Conservation (phyloP, 1,139 yeast species). For the Hansenula sp. region DNA sequence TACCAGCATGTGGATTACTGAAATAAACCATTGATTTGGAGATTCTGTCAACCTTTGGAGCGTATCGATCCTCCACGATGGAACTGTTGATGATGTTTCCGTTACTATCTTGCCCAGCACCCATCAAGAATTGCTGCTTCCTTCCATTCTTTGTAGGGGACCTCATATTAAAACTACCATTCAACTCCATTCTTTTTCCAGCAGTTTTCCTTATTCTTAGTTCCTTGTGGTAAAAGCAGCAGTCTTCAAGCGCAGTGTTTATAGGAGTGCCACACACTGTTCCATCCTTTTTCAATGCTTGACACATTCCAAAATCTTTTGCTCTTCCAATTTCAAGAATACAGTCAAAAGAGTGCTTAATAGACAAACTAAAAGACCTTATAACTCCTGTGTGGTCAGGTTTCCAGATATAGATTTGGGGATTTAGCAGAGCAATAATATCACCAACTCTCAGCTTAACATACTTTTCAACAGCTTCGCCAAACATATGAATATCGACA, state of each 20-base stretch:
- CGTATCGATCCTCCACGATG: conserved; percentile 26
- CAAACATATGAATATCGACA: conserved; percentile 62
- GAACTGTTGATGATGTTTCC: conserved; percentile 23
- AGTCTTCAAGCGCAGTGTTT: conserved; percentile 44
- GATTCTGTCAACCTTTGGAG: conserved; percentile 22
- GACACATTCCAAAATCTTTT: conserved; percentile 70
- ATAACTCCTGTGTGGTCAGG: conserved; percentile 27
- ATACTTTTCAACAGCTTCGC: conserved; percentile 61
- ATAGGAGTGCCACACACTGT: conserved; percentile 56
- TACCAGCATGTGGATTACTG: conserved; percentile 35
- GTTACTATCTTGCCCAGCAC: conserved; percentile 21
- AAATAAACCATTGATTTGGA: conserved; percentile 28
- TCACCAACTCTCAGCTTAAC: conserved; percentile 77
- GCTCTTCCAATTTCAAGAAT: conserved; percentile 72
- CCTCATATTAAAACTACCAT: conserved; percentile 47
- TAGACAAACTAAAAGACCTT: conserved; percentile 56
- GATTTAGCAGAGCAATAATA: conserved; percentile 70
- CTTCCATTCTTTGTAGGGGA: conserved; percentile 39
- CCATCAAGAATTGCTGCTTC: conserved; percentile 30
- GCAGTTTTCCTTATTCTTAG: conserved; percentile 48
- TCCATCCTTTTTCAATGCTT: conserved; percentile 40
- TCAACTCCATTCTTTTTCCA: conserved; percentile 69
- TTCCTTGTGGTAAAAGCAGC: conserved; percentile 75
- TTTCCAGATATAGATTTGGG: conserved; percentile 47
- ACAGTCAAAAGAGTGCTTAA: conserved; percentile 47